These are phyloP conservation scores for Lyophyllum shimeji DNA, from an alignment of 768 basidiomycete genomes.

Conservation along the genomic window DNA sequence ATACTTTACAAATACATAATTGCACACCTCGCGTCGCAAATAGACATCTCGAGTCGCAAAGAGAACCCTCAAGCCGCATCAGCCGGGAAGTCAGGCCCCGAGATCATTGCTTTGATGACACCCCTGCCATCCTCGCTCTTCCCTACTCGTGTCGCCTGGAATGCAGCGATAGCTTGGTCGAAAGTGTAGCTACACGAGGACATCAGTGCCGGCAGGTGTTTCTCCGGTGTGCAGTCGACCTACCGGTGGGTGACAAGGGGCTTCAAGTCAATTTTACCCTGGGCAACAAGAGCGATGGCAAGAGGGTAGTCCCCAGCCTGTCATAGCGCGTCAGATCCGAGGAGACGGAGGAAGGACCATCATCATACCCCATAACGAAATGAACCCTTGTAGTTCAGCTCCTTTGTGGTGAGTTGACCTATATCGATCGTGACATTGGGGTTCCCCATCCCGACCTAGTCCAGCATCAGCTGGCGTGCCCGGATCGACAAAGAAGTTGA, in stretches of 20 bases:
- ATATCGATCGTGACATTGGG: constrained; percentile 77
- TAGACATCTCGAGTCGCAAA: not conserved
- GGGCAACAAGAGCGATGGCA: constrained; percentile 80
- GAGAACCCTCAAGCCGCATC: constrained; percentile 24
- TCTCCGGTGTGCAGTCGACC: not conserved
- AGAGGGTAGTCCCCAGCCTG: constrained; percentile 85
- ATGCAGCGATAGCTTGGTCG: constrained; percentile 74
- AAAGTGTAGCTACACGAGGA: constrained; percentile 61
- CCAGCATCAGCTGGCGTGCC: not conserved
- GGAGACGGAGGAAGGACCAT: not conserved
- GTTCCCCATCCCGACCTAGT: constrained; percentile 85
- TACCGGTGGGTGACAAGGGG: constrained; percentile 88
- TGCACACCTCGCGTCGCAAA: not conserved
- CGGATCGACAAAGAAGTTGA: not conserved
- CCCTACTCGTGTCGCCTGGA: constrained; percentile 76
- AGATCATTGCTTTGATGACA: constrained; percentile 89
- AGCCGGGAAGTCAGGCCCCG: constrained; percentile 65
- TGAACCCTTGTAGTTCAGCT: constrained; percentile 82
- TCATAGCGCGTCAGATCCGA: constrained; percentile 1
- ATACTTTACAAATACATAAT: constrained; percentile 13
- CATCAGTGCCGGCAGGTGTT: not conserved
- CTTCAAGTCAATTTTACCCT: constrained; percentile 82
- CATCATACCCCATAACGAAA: constrained; percentile 81
- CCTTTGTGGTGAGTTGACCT: constrained; percentile 68
- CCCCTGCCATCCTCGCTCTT: constrained; percentile 85